Conservation (phyloP, 1,284 basidiomycete genomes). For the Heterobasidion irregulare region DNA sequence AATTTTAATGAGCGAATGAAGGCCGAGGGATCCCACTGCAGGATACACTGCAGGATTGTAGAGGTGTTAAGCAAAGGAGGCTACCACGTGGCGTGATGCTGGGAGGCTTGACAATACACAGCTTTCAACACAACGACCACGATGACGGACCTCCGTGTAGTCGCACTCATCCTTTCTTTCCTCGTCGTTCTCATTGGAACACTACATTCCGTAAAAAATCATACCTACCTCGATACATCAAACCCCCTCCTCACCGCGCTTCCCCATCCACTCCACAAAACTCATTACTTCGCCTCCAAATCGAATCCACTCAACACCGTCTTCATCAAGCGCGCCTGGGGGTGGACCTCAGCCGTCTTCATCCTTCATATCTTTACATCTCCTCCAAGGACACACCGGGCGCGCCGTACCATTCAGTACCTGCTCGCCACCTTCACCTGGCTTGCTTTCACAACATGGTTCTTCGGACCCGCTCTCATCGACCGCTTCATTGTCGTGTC, state of each 20-base stretch:
- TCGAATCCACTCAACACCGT: slow-evolving; percentile 75
- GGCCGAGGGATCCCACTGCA: too few species aligned
- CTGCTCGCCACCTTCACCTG: slow-evolving; percentile 60
- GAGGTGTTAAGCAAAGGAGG: too few species aligned
- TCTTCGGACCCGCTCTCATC: slow-evolving; percentile 83
- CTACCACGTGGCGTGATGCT: too few species aligned
- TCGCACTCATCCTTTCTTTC: slow-evolving; percentile 21
- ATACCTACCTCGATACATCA: slow-evolving; percentile 61
- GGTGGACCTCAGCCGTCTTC: slow-evolving; percentile 76
- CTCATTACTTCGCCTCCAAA: slow-evolving; percentile 78
- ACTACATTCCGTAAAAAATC: slow-evolving; percentile 40
- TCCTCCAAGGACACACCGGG: slow-evolving; percentile 32
- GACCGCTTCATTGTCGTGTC: slow-evolving; percentile 69
- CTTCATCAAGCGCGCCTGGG: slow-evolving; percentile 92
- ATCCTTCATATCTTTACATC: slow-evolving; percentile 49
- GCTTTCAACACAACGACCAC: not conserved
- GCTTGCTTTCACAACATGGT: slow-evolving; percentile 81
- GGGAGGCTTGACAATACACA: too few species aligned
- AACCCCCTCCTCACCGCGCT: slow-evolving; percentile 59
- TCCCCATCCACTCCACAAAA: slow-evolving; percentile 57
- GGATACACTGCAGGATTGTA: too few species aligned
- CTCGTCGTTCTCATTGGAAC: slow-evolving; percentile 42
- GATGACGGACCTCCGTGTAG: slow-evolving; percentile 14
- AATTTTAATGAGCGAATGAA: too few species aligned
- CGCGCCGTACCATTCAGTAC: slow-evolving; percentile 47